Evolutionary conservation across 345 rosid species (phyloP).

Genomic region (Ailanthus altissimus): DNA sequence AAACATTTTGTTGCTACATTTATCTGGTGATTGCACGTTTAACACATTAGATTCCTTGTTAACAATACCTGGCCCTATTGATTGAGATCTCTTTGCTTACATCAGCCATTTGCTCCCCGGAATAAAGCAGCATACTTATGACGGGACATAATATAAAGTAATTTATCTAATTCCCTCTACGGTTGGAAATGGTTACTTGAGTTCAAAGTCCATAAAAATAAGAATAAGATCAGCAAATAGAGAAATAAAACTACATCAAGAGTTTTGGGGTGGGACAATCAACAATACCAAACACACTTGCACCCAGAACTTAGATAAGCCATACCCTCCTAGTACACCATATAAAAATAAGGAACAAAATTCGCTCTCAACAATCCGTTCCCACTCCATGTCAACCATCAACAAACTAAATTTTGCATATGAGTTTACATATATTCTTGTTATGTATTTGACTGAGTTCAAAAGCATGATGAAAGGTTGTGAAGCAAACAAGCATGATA

Average conservation of each 20-base stretch:
- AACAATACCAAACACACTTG: not conserved
- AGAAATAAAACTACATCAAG: not conserved
- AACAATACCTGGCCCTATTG: not conserved
- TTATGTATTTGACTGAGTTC: not conserved
- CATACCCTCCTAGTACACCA: not conserved
- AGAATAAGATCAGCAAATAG: not conserved
- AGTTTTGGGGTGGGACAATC: not conserved
- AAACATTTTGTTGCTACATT: not conserved
- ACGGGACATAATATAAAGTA: not conserved
- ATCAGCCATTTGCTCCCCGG: not conserved
- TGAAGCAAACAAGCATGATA: not conserved
- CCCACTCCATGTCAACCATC: too few species aligned
- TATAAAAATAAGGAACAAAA: too few species aligned
- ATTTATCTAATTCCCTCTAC: not conserved
- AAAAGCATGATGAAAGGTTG: not conserved
- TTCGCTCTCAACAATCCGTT: too few species aligned
- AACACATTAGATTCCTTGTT: not conserved
- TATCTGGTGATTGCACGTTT: not conserved
- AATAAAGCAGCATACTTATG: not conserved
- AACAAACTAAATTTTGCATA: not conserved
- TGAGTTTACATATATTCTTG: not conserved
- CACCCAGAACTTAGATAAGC: not conserved
- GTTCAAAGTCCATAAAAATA: not conserved
- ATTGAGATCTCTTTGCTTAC: not conserved
- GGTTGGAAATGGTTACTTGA: not conserved